Conservation (phyloP, 2,329 filamentous ascomycete genomes). For the Teratosphaeria gauchensis region DNA sequence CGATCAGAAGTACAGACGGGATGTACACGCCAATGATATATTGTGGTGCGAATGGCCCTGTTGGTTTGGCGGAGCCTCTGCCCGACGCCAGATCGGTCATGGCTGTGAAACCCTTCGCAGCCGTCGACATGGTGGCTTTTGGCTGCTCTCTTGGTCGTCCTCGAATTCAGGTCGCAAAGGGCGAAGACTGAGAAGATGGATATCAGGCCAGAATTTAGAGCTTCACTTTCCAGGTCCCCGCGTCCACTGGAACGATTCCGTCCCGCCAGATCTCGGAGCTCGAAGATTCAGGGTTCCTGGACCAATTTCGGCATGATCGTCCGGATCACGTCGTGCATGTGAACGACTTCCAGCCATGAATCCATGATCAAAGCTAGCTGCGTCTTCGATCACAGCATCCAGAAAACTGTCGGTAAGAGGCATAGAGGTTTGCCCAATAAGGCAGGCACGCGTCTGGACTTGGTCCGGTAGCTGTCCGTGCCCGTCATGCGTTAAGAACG, state of each 20-base stretch:
- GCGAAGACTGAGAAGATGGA: background rate
- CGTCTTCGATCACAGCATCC: too few relatives aligned
- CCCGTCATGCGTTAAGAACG: too few relatives aligned
- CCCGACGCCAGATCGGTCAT: slow-evolving; percentile 4
- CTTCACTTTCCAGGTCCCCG: background rate
- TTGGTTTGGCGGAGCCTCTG: slow-evolving; percentile 14
- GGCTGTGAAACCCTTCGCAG: slow-evolving; percentile 2
- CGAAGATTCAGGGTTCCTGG: background rate
- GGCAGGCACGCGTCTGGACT: background rate
- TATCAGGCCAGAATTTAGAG: background rate
- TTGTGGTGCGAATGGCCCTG: slow-evolving; percentile 45
- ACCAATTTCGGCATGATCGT: too few relatives aligned
- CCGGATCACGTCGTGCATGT: too few relatives aligned
- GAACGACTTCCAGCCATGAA: too few relatives aligned
- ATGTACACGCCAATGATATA: slow-evolving; percentile 76
- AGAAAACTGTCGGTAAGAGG: background rate
- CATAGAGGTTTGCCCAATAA: background rate
- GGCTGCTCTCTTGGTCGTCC: background rate
- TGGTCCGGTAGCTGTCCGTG: too few relatives aligned
- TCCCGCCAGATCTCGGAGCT: background rate
- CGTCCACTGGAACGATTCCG: background rate
- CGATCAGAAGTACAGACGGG: slow-evolving; percentile 66
- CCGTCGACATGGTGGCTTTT: slow-evolving; percentile 1
- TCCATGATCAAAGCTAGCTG: too few relatives aligned
- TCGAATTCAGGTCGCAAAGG: background rate